phyloP scores from a whole-genome alignment of 2,329 filamentous ascomycete genomes.

The Calonectria multiphialidica region DNA sequence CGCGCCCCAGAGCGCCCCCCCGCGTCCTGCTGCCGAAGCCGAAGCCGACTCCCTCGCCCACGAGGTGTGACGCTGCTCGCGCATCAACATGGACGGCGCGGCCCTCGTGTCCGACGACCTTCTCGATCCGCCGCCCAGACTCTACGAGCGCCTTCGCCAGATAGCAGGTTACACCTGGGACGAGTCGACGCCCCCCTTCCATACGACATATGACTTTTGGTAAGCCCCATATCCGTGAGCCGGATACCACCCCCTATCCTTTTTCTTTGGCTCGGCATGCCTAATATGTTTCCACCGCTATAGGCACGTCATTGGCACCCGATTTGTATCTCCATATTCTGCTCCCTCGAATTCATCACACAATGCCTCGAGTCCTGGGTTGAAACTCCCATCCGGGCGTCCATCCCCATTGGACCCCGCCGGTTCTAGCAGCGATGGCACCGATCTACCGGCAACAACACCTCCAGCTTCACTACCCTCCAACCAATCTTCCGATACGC shows the following conservation, averaged over 20 bases:
- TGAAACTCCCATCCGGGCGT: conserved; percentile 58
- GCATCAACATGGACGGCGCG: conserved; percentile 64
- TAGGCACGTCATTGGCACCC: conserved; percentile 77
- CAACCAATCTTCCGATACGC: conserved; percentile 57
- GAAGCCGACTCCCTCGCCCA: conserved; percentile 34
- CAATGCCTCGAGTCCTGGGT: conserved; percentile 57
- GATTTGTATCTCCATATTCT: conserved; percentile 64
- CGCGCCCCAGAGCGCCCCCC: conserved; percentile 34
- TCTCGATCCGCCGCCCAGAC: conserved; percentile 73
- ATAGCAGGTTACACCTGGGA: conserved; percentile 84
- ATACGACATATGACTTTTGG: conserved; percentile 91
- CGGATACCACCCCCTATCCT: background rate
- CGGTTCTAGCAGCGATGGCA: conserved; percentile 48
- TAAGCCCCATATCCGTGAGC: conserved; percentile 47
- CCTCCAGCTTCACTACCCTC: conserved; percentile 49
- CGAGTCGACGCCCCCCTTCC: conserved; percentile 68
- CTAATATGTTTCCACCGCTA: conserved; percentile 23
- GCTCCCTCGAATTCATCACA: conserved; percentile 61
- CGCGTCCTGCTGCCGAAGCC: conserved; percentile 30
- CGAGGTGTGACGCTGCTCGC: conserved; percentile 39
- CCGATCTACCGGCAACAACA: conserved; percentile 55
- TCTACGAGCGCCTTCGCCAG: conserved; percentile 80
- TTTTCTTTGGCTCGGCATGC: conserved; percentile 20
- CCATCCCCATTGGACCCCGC: conserved; percentile 57
- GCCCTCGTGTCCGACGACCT: conserved; percentile 64